Evolutionary conservation across 1,139 yeast genomes (phyloP).

Genomic region (Kodamaea fungicola): DNA sequence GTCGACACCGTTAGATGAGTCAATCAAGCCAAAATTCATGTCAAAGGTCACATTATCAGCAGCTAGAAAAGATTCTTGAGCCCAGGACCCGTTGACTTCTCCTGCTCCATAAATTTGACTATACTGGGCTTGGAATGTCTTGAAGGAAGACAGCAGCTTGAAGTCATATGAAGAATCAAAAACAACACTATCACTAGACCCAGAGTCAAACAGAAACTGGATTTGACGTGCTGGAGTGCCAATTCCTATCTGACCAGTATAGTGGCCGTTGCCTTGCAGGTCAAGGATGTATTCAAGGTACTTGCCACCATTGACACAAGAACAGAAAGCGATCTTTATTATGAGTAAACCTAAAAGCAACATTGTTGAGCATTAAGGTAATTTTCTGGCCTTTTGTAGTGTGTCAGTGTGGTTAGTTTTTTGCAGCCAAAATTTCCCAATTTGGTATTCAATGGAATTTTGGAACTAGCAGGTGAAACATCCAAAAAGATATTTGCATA

Average conservation of each 20-base stretch:
- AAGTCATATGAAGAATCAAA: conserved; percentile 5
- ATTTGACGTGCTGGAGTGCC: conserved; percentile 6
- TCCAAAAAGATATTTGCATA: neutral
- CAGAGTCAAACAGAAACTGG: conserved; percentile 4
- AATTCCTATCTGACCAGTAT: neutral
- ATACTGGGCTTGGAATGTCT: conserved; percentile 1
- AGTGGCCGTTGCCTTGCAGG: neutral
- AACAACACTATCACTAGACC: conserved; percentile 6
- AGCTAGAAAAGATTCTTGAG: conserved; percentile 5
- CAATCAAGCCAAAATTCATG: neutral
- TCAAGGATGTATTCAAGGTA: neutral
- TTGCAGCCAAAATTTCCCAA: conserved; percentile 4
- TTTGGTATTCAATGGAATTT: neutral
- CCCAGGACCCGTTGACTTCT: conserved; percentile 7
- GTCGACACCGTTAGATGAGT: conserved; percentile 4
- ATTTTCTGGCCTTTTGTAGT: too few species aligned
- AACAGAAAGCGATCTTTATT: neutral
- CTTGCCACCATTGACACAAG: neutral
- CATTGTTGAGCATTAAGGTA: too few species aligned
- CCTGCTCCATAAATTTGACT: conserved; percentile 9
- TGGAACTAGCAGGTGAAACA: too few species aligned
- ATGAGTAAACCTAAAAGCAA: too few species aligned
- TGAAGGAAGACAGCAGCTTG: conserved; percentile 6
- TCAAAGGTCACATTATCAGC: neutral
- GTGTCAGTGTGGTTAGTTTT: neutral